Evolutionary conservation across 2,329 filamentous ascomycete genomes (phyloP), one percentile per base, ranked within the genome.

Genomic region (Hortaea werneckii): DNA sequence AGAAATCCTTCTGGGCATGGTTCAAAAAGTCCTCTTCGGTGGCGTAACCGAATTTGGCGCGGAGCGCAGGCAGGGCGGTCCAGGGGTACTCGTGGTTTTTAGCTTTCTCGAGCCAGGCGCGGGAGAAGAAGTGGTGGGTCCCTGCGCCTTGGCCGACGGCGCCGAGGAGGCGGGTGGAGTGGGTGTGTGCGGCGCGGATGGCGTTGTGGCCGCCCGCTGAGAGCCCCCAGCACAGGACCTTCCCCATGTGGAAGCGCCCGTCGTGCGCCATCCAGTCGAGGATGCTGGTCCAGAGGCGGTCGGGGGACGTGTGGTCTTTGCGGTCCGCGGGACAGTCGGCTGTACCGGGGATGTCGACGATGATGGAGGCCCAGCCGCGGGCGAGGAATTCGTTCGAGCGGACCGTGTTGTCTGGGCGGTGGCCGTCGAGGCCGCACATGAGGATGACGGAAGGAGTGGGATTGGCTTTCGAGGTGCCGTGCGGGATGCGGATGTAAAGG

Each of bases 191-290:
- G n/a, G 78, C 71, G 12, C 81, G 74, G 38, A 62, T 57, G 13
- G 81, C 80, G 63, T 85, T 83, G 68, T 83, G 84, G 0, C 81
- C 81, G 29, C 82, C 82, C 0, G 75, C 71, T 51, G 76, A 80
- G 30, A 85, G 65, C 0, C 81, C 82, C 80, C 81, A 85, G 40
- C 73, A 76, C 49, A 80, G 63, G 6, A 85, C 65, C 30, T 70
- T 72, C 1, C 57, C 54, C 70, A 75, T 75, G 58, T 85, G 74
- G 54, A 83, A 78, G 29, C 67, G 58, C 1, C 67, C 63, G 42
- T 76, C 65, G 2, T 58, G 47, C 1, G 58, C 64, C 69, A 82
- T 75, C 74, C 80, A 85, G 30, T 73, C 73, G 3, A 85, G 63
- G 29, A 85, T 65, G 49, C 76, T 79, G 29, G 72, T 72, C 74